Percentiles rank a stretch among this genome's conserved stretches.
phyloP scores from a whole-genome alignment of 306 rosid genomes.

The Medicago arabica region DNA sequence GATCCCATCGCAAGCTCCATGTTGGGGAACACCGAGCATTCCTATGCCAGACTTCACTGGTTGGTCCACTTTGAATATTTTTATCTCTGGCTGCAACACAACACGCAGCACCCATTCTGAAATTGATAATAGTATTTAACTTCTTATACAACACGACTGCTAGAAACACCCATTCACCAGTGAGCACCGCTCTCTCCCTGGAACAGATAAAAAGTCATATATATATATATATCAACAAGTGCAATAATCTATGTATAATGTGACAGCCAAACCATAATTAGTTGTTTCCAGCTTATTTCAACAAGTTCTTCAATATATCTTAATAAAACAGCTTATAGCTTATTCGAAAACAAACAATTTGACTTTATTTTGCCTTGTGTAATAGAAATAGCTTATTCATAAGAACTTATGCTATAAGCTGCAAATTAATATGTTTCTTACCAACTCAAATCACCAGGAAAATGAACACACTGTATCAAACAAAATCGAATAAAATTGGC shows the following conservation, averaged over 20 bases:
- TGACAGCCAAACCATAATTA: constrained; percentile 18
- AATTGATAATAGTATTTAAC: constrained; percentile 28
- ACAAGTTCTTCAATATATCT: neutral
- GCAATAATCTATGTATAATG: constrained; percentile 24
- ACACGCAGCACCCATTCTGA: constrained; percentile 57
- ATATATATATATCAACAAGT: constrained; percentile 41
- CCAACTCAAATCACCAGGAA: constrained; percentile 34
- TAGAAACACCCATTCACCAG: constrained; percentile 15
- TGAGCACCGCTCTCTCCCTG: constrained; percentile 36
- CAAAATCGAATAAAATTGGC: constrained; percentile 23
- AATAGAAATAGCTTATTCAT: too few species aligned
- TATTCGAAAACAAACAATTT: neutral
- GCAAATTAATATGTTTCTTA: neutral
- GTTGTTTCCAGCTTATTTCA: too few species aligned
- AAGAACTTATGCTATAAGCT: neutral
- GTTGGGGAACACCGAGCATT: constrained; percentile 51
- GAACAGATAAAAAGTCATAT: constrained; percentile 15
- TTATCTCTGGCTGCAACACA: constrained; percentile 54
- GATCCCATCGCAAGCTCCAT: constrained; percentile 60
- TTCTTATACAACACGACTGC: constrained; percentile 26
- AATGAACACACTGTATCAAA: constrained; percentile 28
- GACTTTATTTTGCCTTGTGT: neutral
- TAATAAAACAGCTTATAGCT: neutral
- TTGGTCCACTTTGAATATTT: constrained; percentile 46
- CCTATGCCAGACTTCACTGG: constrained; percentile 42